Evolutionary conservation across 805 yeast genomes (phyloP), one percentile per base, ranked within the genome.

Genomic region (Starmerella vitae): DNA sequence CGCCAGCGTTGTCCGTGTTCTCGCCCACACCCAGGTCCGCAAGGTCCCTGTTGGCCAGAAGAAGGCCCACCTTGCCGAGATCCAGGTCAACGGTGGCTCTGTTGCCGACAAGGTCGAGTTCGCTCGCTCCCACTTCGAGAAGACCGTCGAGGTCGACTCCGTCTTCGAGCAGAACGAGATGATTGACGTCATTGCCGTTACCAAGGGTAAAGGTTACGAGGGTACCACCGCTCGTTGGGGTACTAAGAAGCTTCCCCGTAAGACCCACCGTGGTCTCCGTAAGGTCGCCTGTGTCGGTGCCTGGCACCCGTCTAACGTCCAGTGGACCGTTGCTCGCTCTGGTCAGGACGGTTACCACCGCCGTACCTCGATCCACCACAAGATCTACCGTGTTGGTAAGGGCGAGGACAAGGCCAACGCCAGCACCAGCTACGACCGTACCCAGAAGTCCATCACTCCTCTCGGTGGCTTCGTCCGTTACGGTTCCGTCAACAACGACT

Each of bases 151-250:
- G 53, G 94, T 91, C 61, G 83, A 80, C 72, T 68, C 93, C 59
- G 97, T 91, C 62, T 80, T 91, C 67, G 98, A 88, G 77, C 93
- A 91, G 75, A 82, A 85, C 74, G 98, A 91, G 78, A 78, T 82
- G 79, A 78, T 91, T 60, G 99, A 91, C 63, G 97, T 83, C 62
- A 80, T 91, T 64, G 99, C 96, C 65, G 94, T 91, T 65, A 91
- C 98, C 80, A 88, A 82, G 78, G 99, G 99, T 91, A 95, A 91
- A 78, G 99, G 99, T 78, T 86, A 82, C 84, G 98, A 91, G 74
- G 99, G 99, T 86, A 96, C 88, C 64, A 91, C 99, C 76, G 95
- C 86, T 85, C 84, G 99, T 83, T 91, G 97, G 97, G 99, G 99
- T 68, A 91, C 98, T 81, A 93, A 86, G 86, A 86, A 81, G 78